Conservation (phyloP, 1,139 yeast genomes). For the Geotrichum citri-aurantii region DNA sequence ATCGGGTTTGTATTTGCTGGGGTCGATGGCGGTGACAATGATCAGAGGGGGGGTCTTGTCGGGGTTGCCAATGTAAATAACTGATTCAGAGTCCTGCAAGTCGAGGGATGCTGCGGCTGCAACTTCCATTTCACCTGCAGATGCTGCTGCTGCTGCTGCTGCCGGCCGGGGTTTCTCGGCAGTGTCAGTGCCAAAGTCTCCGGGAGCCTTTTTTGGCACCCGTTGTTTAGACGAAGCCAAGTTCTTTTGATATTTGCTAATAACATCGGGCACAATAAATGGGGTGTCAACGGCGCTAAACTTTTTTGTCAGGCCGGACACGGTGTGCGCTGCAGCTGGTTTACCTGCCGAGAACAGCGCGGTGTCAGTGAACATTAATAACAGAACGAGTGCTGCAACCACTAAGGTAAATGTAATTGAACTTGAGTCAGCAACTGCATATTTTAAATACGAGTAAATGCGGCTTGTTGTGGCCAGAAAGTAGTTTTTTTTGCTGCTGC, state of each 20-base stretch:
- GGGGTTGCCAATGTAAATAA: neutral
- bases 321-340: neutral
- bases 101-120: neutral
- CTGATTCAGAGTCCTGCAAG: neutral
- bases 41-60: slow-evolving; percentile 32
- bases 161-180: slow-evolving; percentile 1
- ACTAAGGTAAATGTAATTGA: neutral
- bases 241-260: neutral
- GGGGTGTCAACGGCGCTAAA: neutral
- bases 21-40: slow-evolving; percentile 77
- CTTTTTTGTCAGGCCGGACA: neutral
- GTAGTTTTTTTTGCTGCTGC: neutral
- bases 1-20: slow-evolving; percentile 55
- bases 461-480: neutral
- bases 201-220: slow-evolving; percentile 7
- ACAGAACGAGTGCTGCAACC: neutral
- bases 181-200: slow-evolving; percentile 4
- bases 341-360: neutral
- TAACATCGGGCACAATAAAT: neutral
- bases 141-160: neutral
- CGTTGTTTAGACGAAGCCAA: neutral
- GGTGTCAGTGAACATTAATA: neutral
- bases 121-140: neutral
- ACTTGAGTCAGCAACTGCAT: neutral
- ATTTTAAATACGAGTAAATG: neutral